Evolutionary conservation across 257 asterid species (phyloP).

Genomic region (Solanum chiquidenum): DNA sequence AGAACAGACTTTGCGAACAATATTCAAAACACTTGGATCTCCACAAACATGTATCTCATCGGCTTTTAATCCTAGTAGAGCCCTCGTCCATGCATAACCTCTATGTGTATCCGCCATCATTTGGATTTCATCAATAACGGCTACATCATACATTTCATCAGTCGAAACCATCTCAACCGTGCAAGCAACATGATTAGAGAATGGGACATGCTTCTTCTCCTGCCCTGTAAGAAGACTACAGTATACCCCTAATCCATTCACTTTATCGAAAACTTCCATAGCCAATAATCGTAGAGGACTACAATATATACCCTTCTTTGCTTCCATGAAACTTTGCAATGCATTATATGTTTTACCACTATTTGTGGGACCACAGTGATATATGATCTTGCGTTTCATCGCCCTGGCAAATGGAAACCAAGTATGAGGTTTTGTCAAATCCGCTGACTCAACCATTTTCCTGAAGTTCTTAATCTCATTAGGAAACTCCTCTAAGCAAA

Average conservation of each 20-base stretch:
- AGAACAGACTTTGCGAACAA: constrained; percentile 53
- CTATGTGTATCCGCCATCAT: constrained; percentile 83
- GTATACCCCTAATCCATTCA: constrained; percentile 76
- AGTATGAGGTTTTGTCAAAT: constrained; percentile 84
- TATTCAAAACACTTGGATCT: constrained; percentile 85
- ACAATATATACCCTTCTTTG: constrained; percentile 80
- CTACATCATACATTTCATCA: constrained; percentile 76
- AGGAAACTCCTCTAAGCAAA: constrained; percentile 61
- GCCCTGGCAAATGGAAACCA: constrained; percentile 99
- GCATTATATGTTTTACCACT: constrained; percentile 98
- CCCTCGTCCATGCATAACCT: constrained; percentile 97
- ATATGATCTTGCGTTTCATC: constrained; percentile 76
- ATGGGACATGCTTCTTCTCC: constrained; percentile 76
- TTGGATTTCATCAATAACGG: constrained; percentile 89
- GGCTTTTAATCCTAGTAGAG: constrained; percentile 80
- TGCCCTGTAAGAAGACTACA: constrained; percentile 89
- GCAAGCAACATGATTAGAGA: constrained; percentile 89
- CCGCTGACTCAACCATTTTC: constrained; percentile 75
- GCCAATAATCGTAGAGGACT: constrained; percentile 96
- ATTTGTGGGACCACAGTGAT: constrained; percentile 96
- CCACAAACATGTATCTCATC: constrained; percentile 96
- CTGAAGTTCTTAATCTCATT: constrained; percentile 67
- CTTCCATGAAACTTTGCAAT: constrained; percentile 89
- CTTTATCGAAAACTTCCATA: constrained; percentile 95
- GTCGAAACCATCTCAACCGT: constrained; percentile 93